Conservation (phyloP, 495 filamentous ascomycete genomes). For the Penicillium argentinense region DNA sequence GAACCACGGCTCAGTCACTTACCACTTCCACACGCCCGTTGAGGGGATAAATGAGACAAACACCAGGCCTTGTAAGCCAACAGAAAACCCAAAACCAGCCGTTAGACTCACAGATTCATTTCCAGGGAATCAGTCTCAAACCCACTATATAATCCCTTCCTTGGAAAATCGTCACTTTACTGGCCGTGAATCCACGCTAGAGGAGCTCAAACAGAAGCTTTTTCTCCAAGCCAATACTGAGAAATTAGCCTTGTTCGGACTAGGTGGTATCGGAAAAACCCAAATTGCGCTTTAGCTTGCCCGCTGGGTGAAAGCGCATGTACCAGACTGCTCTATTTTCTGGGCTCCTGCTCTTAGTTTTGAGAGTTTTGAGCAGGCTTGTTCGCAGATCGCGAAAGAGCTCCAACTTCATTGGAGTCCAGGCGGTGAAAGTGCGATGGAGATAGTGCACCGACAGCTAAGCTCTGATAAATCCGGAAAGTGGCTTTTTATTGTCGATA, state of each 20-base stretch:
- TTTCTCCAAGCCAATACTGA: not conserved
- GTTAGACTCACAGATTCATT: too few relatives aligned
- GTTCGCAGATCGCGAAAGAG: constrained; percentile 32
- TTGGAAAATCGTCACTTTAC: constrained; percentile 26
- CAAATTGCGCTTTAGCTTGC: constrained; percentile 51
- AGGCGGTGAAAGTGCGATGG: constrained; percentile 17
- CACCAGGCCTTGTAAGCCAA: too few relatives aligned
- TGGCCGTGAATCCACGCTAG: constrained; percentile 24
- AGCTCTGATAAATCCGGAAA: constrained; percentile 15
- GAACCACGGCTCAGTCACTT: too few relatives aligned
- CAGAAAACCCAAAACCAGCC: too few relatives aligned
- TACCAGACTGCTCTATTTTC: constrained; percentile 46
- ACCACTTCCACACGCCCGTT: too few relatives aligned
- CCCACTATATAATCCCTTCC: constrained; percentile 22
- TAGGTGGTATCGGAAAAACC: constrained; percentile 53
- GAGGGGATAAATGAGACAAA: too few relatives aligned
- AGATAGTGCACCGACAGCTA: constrained; percentile 29
- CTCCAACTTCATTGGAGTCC: too few relatives aligned
- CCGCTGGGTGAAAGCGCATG: constrained; percentile 36
- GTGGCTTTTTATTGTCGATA: constrained; percentile 42
- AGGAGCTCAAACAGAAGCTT: constrained; percentile 1
- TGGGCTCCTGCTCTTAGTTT: constrained; percentile 48
- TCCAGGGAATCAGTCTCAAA: too few relatives aligned
- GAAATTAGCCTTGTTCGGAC: constrained; percentile 37
- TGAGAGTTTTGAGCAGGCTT: constrained; percentile 46